Base-by-base conservation (phyloP, 176 grass and related monocot genomes). In the Pharus latifolius region DNA sequence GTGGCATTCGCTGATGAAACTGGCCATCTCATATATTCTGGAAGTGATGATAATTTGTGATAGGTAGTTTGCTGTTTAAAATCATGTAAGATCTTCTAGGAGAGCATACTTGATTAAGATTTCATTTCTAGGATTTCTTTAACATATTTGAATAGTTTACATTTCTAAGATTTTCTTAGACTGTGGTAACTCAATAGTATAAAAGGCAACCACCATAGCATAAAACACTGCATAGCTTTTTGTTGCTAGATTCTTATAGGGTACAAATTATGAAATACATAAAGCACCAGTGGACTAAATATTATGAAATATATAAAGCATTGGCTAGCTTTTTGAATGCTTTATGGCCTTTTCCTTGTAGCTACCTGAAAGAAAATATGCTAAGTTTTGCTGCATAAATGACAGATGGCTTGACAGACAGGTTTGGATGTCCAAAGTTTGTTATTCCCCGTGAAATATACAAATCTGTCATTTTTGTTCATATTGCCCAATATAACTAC, bases 21-120 rank as follows among this genome's bases (percentile, higher is more conserved):
- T 26, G 80, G 92, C 6, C 79, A 96, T 78, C 70, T 96, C 32
- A 77, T 96, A 78, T 96, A 85, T 72, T 96, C 92, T 25, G 92
- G 92, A 75, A 96, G 84, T 15, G 88, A 88, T 50, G 92, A 96
- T 73, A 83, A 54, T 77, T 50, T 96, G 27, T 96, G 92, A 82
- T 88, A 96, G 84, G 92, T 96, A 88, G 35, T 45, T 69, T 67
- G 3, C 47, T 85, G 12, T 63, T 83, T 14, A 19, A 58, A 69
- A 33, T 50, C 53, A 25, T 24, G 53, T 54, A 81, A 40, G 2
- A 1, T 51, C 56, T 68, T 67, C 38, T 72, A 46, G 12, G 15
- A 44, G 25, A 46, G 7, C 40, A 52, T 60, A 66, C 28, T 34
- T 57, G 13, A 65, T 62, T n/a, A 12, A 65, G 9, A 72, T 57